Evolutionary conservation across 169 alveolate genomes (phyloP).

Genomic region (Condylostoma magnum): DNA sequence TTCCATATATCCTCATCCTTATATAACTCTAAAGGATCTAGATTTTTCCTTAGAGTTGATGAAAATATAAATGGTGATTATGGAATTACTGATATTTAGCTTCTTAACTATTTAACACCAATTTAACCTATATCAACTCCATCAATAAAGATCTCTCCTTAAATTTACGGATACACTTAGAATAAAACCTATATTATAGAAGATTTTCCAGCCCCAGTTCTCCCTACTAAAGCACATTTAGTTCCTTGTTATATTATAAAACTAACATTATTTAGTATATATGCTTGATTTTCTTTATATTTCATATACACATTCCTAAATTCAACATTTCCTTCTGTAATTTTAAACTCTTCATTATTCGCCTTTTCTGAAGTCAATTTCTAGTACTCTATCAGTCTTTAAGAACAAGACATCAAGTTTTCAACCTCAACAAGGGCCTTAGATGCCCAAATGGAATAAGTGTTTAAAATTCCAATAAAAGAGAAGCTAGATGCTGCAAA

Average conservation of each 20-base stretch:
- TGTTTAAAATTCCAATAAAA: neutral
- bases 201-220: slow-evolving; percentile 81
- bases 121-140: slow-evolving; percentile 42
- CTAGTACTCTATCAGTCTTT: slow-evolving; percentile 1
- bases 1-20: slow-evolving; percentile 66
- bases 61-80: slow-evolving; percentile 79
- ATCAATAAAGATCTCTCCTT: slow-evolving; percentile 45
- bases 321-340: slow-evolving; percentile 38
- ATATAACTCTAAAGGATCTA: slow-evolving; percentile 87
- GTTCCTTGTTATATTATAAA: slow-evolving; percentile 44
- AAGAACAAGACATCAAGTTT: slow-evolving; percentile 42
- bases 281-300: slow-evolving; percentile 51
- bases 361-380: neutral
- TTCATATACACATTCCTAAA: slow-evolving; percentile 49
- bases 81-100: slow-evolving; percentile 54
- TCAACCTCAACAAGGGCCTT: neutral
- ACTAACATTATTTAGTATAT: slow-evolving; percentile 41
- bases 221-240: slow-evolving; percentile 73
- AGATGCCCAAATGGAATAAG: neutral
- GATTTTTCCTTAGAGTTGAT: slow-evolving; percentile 86
- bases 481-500: neutral
- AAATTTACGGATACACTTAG: slow-evolving; percentile 40
- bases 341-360: neutral
- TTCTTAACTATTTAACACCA: slow-evolving; percentile 44
- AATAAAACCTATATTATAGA: slow-evolving; percentile 59